phyloP scores from a whole-genome alignment of 1,284 basidiomycete species.

The Fistulina hepatica region DNA sequence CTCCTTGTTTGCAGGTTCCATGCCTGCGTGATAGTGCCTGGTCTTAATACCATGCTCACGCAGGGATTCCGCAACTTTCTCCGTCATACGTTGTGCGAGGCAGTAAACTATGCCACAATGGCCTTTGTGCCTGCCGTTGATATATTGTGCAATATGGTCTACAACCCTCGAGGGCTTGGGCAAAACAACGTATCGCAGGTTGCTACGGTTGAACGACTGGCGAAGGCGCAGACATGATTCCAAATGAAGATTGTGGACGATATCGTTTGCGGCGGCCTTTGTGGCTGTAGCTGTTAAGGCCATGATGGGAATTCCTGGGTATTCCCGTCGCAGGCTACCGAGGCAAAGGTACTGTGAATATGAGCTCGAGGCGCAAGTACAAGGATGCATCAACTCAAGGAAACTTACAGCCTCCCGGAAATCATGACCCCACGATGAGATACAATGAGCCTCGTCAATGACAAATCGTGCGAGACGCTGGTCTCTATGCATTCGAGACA shows the following conservation, averaged over 20 bases:
- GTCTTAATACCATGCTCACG: constrained; percentile 51
- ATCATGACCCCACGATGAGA: constrained; percentile 77
- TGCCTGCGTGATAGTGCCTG: constrained; percentile 80
- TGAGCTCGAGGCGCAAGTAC: constrained; percentile 8
- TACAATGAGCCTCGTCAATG: constrained; percentile 94
- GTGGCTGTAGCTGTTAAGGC: constrained; percentile 94
- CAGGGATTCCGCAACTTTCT: constrained; percentile 36
- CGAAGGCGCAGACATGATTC: constrained; percentile 47
- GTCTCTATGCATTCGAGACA: constrained; percentile 46
- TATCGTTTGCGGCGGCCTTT: constrained; percentile 65
- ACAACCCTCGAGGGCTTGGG: constrained; percentile 53
- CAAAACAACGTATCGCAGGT: constrained; percentile 77
- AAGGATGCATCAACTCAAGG: constrained; percentile 2
- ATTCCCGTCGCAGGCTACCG: constrained; percentile 58
- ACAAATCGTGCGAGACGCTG: constrained; percentile 79
- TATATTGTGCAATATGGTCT: constrained; percentile 63
- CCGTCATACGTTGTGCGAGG: constrained; percentile 55
- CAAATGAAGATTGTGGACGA: constrained; percentile 65
- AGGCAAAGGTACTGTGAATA: constrained; percentile 53
- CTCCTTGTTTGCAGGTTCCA: constrained; percentile 57
- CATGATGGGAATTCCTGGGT: constrained; percentile 82
- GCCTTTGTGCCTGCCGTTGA: constrained; percentile 45
- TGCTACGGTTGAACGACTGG: constrained; percentile 89
- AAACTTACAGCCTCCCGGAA: constrained; percentile 65
- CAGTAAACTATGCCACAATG: constrained; percentile 88